Evolutionary conservation across 192 early-diverging fungal species (phyloP), one percentile per base, ranked within the genome.

Genomic region (Coemansia sp.): DNA sequence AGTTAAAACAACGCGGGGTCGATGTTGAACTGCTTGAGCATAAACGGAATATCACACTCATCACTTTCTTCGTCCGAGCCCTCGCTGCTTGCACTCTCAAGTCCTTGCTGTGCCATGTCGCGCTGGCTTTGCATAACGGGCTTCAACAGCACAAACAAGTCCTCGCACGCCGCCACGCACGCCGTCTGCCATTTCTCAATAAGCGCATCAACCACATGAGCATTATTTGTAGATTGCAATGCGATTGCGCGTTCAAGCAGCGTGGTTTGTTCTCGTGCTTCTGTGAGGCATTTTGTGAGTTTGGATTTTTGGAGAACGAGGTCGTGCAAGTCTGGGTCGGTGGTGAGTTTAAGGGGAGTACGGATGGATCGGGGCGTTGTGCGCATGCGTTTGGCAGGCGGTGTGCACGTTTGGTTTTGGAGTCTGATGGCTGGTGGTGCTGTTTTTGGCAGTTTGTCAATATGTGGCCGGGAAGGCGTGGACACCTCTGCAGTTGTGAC

Each of bases 141-240:
- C 44, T 67, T 66, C 19, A 79, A 64, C 50, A 79, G 47, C 20
- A 38, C 71, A 51, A 73, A 79, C 53, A 79, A 60, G 12, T 79
- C 76, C 0, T 79, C 76, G 61, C 64, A 34, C 1, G 76, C 76
- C 2, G 51, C 40, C 4, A 67, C 19, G 40, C 76, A 79, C 15
- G 76, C 76, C 10, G 49, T 40, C 66, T 78, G 66, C 75, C 75
- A 78, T 26, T 72, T 72, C 17, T 42, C 57, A n/a, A 78, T 48
- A 5, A 78, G 63, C 26, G 21, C 61, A 36, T 58, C 62, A 9
- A 78, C 75, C 9, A 51, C 69, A 4, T 14, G 44, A 6, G 60
- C 57, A 40, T 79, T 71, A 10, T 59, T 26, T 60, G 72, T 73
- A 17, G 53, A 46, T 42, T 26, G 17, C 64, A 79, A 55, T 11